These are phyloP conservation scores for Fusarium keratoplasticum DNA, from an alignment of 2,329 filamentous ascomycete species.

Conservation along the genomic window DNA sequence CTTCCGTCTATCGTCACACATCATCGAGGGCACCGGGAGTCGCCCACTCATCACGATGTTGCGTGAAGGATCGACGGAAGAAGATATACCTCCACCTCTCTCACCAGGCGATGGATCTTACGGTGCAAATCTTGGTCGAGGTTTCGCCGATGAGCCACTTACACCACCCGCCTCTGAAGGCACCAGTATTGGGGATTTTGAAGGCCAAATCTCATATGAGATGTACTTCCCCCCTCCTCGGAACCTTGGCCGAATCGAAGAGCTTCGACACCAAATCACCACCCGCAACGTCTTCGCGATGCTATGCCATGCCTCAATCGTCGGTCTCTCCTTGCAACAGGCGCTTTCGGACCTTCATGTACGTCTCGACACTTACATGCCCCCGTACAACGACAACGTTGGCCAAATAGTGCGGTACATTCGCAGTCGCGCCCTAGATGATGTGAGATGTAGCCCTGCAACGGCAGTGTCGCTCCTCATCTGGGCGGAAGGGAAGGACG, in stretches of 20 bases:
- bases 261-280: slow-evolving; percentile 70
- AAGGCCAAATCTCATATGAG: slow-evolving; percentile 69
- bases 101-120: slow-evolving; percentile 56
- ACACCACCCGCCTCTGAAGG: slow-evolving; percentile 58
- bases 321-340: slow-evolving; percentile 72
- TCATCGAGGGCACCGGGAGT: slow-evolving; percentile 69
- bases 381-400: slow-evolving; percentile 66
- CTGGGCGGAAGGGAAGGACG: slow-evolving; percentile 72
- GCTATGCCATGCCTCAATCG: slow-evolving; percentile 71
- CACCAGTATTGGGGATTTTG: slow-evolving; percentile 48
- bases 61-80: slow-evolving; percentile 64
- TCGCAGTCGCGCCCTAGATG: slow-evolving; percentile 68
- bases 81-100: slow-evolving; percentile 51
- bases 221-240: slow-evolving; percentile 72
- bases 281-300: slow-evolving; percentile 77
- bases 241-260: slow-evolving; percentile 59
- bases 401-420: slow-evolving; percentile 72
- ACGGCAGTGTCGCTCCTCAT: slow-evolving; percentile 71
- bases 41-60: slow-evolving; percentile 64
- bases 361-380: slow-evolving; percentile 70
- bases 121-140: slow-evolving; percentile 46
- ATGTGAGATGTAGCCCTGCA: slow-evolving; percentile 70
- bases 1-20: slow-evolving; percentile 68
- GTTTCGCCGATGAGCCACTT: slow-evolving; percentile 26
- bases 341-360: slow-evolving; percentile 71